Base-by-base conservation (phyloP, 768 basidiomycete species). In the Amanita pallidorosea region DNA sequence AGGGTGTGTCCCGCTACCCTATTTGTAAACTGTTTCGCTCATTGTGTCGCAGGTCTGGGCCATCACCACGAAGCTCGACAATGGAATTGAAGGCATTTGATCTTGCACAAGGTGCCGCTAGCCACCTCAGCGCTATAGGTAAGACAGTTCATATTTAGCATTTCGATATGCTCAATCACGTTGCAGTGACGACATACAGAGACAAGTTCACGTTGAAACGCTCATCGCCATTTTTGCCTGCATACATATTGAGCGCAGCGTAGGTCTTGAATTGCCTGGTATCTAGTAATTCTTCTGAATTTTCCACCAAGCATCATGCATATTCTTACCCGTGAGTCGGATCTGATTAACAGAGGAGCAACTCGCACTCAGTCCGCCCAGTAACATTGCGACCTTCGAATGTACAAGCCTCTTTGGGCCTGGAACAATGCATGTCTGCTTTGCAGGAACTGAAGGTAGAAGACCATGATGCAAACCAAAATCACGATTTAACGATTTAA, bases 351-450 rank as follows among this genome's bases (percentile, higher is more conserved):
- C 3, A 47, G 29, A 31, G 27, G 25, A 47, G 18, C 23, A 54
- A 54, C n/a, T 57, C 48, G 49, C 60, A 35, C 51, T 47, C 42
- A 52, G 40, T 44, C 43, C 34, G 51, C 46, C 5, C 56, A 89
- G 87, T 89, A 61, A 81, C 78, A 6, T 67, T 86, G 51, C 76
- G 78, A n/a, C 83, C 87, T 17, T 75, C 77, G 36, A 81, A 82
- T 58, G 70, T 84, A 3, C 83, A 88, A 60, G 83, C 82, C 4
- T 77, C 77, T 7, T 61, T 84, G 34, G 80, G 83, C 22, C 68
- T 88, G 35, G 75, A 77, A 46, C 81, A 84, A 58, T 77, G 76
- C 55, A 74, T 88, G 63, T 59, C 67, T 38, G 81, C 77, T 25
- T 67, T 87, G 41, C 79, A 78, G 59, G 79, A 77, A 45, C 80